Evolutionary conservation across 129 eudicot genomes (phyloP), one percentile per base, ranked within the genome.

Genomic region (Kitagawia praeruptora): DNA sequence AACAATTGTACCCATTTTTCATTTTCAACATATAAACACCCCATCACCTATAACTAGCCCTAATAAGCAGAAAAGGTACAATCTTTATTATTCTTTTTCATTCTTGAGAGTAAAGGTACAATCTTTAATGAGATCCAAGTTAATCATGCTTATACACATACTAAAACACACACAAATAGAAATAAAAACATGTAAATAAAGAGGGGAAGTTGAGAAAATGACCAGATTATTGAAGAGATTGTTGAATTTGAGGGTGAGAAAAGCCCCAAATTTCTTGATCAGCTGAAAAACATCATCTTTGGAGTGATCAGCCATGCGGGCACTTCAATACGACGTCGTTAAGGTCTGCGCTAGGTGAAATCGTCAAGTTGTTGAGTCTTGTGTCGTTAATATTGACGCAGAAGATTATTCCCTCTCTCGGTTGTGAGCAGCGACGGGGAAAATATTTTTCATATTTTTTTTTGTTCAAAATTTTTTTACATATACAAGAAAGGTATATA

Each of bases 211-310:
- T 61, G 34, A 67, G 76, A 81, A 58, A 28, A 47, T 67, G 46
- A 92, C 97, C 91, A 89, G 84, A 79, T 82, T 82, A 31, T 89
- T 80, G 81, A 89, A 80, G 77, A 89, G 77, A 82, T 88, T 89
- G 79, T 90, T 91, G 76, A 91, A 71, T 82, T 88, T 93, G 78
- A 79, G 42, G 58, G 92, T 80, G 77, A 93, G 80, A 83, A 75
- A 88, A 87, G 89, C 87, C 77, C 96, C 96, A 58, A 91, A 63
- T 54, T 89, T 87, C 89, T 90, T 93, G 82, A 93, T 75, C 25
- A 91, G 85, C 82, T 89, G 93, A 31, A 89, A 45, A 40, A 93
- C 69, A 45, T 93, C 98, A 37, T 91, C 97, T 89, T 91, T 93
- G 80, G 93, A 82, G 88, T 84, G 73, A 78, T 93, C 95, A 78